Evolutionary conservation across 1,284 basidiomycete species (phyloP).

Genomic region (Chalciporus sp.): DNA sequence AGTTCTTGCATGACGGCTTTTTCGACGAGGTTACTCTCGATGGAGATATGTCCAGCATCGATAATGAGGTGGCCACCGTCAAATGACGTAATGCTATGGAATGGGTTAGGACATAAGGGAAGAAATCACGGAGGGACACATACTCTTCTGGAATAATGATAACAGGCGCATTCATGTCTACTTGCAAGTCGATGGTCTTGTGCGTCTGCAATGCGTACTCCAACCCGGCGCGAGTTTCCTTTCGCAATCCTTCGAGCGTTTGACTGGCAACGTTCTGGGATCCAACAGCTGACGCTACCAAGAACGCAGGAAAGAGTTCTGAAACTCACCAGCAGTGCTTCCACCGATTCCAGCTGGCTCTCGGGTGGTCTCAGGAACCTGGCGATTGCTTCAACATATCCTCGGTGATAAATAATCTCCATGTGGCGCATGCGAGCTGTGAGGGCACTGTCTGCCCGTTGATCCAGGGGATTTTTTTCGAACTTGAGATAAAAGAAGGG

Average conservation of each 20-base stretch:
- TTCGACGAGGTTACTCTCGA: conserved; percentile 89
- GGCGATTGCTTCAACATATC: conserved; percentile 92
- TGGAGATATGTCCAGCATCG: conserved; percentile 96
- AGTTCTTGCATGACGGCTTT: conserved; percentile 83
- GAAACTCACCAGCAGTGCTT: conserved; percentile 73
- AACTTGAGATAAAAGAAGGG: conserved; percentile 95
- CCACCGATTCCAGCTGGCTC: conserved; percentile 95
- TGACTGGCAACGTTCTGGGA: conserved; percentile 86
- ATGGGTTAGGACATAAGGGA: conserved; percentile 15
- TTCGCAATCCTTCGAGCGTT: conserved; percentile 92
- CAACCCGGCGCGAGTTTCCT: conserved; percentile 93
- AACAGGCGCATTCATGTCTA: conserved; percentile 97
- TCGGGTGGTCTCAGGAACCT: conserved; percentile 95
- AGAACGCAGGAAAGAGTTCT: not conserved
- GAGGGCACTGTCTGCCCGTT: conserved; percentile 90
- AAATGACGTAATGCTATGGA: conserved; percentile 68
- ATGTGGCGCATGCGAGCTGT: conserved; percentile 93
- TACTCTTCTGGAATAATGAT: conserved; percentile 97
- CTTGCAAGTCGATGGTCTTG: conserved; percentile 94
- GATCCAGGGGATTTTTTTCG: conserved; percentile 93
- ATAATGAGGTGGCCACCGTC: conserved; percentile 88
- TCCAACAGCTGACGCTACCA: conserved; percentile 1
- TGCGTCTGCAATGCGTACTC: conserved; percentile 93
- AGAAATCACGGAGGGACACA: conserved; percentile 22
- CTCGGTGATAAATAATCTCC: conserved; percentile 97